These are phyloP conservation scores for Sporothrix protearum DNA, from an alignment of 2,329 filamentous ascomycete species.

Conservation along the genomic window DNA sequence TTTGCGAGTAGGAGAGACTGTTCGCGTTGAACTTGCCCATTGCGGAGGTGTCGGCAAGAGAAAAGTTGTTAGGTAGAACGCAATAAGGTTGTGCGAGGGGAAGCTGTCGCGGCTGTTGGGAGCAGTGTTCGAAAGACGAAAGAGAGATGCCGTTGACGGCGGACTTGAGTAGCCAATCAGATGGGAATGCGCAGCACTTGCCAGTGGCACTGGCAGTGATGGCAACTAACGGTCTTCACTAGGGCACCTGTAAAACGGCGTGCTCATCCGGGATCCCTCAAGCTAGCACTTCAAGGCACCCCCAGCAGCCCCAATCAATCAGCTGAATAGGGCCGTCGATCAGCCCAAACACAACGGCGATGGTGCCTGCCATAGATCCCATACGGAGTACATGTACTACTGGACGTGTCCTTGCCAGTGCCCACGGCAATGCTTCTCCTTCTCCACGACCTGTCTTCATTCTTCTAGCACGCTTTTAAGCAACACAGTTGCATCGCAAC, in stretches of 20 bases:
- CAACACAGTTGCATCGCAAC: not conserved
- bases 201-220: not conserved
- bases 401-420: not conserved
- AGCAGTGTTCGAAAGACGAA: not conserved
- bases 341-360: not conserved
- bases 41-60: not conserved
- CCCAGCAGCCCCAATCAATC: not conserved
- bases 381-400: not conserved
- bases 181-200: too few relatives aligned
- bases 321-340: not conserved
- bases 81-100: not conserved
- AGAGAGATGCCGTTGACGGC: not conserved
- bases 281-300: not conserved
- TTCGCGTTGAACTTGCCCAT: conserved; percentile 63
- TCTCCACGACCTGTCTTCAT: too few relatives aligned
- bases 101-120: not conserved
- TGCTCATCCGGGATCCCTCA: too few relatives aligned
- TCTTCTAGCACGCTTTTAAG: too few relatives aligned
- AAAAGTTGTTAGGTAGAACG: too few relatives aligned
- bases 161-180: not conserved
- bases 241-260: not conserved
- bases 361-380: not conserved
- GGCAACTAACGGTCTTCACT: not conserved
- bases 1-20: conserved; percentile 62
- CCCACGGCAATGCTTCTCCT: not conserved